Conservation (phyloP, 129 eudicot species). For the Silybum marianum region DNA sequence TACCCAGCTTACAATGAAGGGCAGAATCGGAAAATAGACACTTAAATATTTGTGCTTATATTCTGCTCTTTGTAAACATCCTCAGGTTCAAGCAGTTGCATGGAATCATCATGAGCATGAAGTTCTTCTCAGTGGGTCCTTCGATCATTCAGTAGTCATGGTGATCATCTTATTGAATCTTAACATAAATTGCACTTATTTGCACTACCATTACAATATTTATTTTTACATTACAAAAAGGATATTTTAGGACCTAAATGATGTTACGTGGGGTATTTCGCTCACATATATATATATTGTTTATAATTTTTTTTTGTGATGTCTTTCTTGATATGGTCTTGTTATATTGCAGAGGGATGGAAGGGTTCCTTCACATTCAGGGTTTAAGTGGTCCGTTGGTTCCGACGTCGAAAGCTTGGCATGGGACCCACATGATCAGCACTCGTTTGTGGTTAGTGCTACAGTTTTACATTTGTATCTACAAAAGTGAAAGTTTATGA, state of each 20-base stretch:
- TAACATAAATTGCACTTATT: neutral
- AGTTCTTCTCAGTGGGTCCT: conserved; percentile 91
- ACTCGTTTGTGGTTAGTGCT: conserved; percentile 53
- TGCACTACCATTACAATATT: neutral
- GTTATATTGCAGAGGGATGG: conserved; percentile 3
- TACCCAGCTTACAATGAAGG: neutral
- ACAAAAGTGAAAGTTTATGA: no score
- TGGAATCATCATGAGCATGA: conserved; percentile 74
- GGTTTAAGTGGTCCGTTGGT: conserved; percentile 1
- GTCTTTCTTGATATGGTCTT: neutral
- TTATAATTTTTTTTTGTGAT: neutral
- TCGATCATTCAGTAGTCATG: conserved; percentile 88
- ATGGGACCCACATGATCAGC: conserved; percentile 51
- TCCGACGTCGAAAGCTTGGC: conserved; percentile 48
- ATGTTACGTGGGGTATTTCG: neutral
- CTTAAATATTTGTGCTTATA: neutral
- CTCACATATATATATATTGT: neutral
- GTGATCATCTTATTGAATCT: conserved; percentile 36
- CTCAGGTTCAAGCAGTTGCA: conserved; percentile 93
- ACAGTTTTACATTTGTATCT: neutral
- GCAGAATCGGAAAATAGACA: neutral
- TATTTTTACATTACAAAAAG: neutral
- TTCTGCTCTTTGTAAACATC: neutral
- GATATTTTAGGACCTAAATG: neutral
- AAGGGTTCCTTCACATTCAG: conserved; percentile 13